Base-by-base conservation (phyloP, 2,329 filamentous ascomycete species). In the Rutstroemia sp. region DNA sequence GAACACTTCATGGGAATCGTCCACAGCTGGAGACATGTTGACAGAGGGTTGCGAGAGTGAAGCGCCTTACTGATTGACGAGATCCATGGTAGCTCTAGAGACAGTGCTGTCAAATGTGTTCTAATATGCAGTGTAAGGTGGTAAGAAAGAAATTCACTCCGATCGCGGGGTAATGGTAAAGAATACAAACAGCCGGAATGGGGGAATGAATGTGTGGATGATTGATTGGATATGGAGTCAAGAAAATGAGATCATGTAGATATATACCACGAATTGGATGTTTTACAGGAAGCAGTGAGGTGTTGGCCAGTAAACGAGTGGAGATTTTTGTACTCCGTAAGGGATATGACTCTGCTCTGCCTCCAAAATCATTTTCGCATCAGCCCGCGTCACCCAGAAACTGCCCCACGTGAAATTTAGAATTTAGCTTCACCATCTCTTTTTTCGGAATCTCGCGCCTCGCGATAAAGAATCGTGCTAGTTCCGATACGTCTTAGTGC, bases 21-120 rank as follows among this genome's bases (percentile, higher is more conserved):
- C 54, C 40, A 40, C 38, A 38, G 57, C 12, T 45, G 42, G 42
- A 45, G 19, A 45, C 42, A 45, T 45, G 58, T 63, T 64, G 42
- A 55, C 61, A 17, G 25, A 42, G 56, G 47, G 34, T 19, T 53
- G 60, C 30, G 61, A 52, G 47, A 48, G 4, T 2, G 14, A 34
- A 34, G 3, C 44, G 17, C 53, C 65, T 75, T 71, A 81, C 79
- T 81, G 78, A 69, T 83, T 82, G 58, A 83, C 80, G 58, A 83
- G 75, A 77, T 83, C 80, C 80, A 83, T 83, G 45, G 9, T n/a
- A 17, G 19, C 5, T 17, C 14, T n/a, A 39, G 40, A 42, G 42
- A 39, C 27, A 16, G 27, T 6, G 42, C 38, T 10, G n/a, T 19
- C 34, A 40, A 34, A 27, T 47, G 19, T 4, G 14, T 36, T 30